These are phyloP conservation scores for Yamadazyma blattariae DNA, from an alignment of 1,139 yeast genomes.

Conservation along the genomic window DNA sequence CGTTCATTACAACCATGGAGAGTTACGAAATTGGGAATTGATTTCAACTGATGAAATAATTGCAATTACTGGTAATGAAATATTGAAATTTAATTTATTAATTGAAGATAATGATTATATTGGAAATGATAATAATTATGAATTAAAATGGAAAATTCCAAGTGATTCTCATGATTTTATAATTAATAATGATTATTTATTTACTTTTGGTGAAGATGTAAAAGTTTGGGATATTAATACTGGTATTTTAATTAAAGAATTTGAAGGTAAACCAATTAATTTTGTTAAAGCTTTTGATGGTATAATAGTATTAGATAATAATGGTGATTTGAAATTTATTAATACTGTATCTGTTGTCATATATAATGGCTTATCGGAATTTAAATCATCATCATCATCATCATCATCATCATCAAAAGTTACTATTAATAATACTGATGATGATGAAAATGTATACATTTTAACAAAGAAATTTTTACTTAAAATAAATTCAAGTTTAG, in stretches of 20 bases:
- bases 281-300: constrained; percentile 6
- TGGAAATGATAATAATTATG: constrained; percentile 3
- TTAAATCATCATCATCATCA: constrained; percentile 9
- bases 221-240: constrained; percentile 7
- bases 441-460: constrained; percentile 12
- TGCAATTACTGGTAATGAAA: constrained; percentile 26
- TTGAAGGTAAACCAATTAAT: constrained; percentile 3
- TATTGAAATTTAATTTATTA: constrained; percentile 21
- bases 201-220: constrained; percentile 6
- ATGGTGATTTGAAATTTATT: constrained; percentile 2
- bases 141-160: constrained; percentile 17
- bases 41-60: constrained; percentile 18
- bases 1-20: constrained; percentile 14
- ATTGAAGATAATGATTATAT: too few relatives aligned
- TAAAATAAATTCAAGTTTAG: constrained; percentile 11
- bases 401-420: too few relatives aligned
- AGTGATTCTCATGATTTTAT: constrained; percentile 11
- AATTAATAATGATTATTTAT: constrained; percentile 9
- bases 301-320: constrained; percentile 5
- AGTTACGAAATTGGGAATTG: constrained; percentile 6
- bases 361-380: constrained; percentile 3
- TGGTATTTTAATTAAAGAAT: constrained; percentile 7
- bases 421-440: too few relatives aligned
- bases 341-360: background rate
- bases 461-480: constrained; percentile 12